These are phyloP conservation scores for Fomitopsis betulina DNA, from an alignment of 1,284 basidiomycete species.

Conservation along the genomic window DNA sequence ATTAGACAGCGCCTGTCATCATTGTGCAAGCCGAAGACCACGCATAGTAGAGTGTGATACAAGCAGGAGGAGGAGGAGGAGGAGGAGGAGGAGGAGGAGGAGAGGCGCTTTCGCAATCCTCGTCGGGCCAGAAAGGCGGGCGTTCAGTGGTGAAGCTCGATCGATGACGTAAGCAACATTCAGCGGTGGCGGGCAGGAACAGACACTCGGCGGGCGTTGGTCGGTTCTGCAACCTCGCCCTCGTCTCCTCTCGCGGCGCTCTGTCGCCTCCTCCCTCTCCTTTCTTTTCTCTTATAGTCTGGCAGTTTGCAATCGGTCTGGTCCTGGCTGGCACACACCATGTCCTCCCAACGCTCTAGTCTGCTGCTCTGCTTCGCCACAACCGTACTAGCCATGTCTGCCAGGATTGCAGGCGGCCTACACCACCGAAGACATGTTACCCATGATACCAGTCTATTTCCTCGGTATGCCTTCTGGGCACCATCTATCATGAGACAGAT, in stretches of 20 bases:
- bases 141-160: not conserved
- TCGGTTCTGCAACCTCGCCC: not conserved
- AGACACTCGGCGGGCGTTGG: not conserved
- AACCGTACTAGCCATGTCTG: constrained; percentile 5
- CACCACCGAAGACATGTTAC: constrained; percentile 7
- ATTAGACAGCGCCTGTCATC: no score
- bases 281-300: not conserved
- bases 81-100: no score
- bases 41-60: no score
- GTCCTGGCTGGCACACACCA: constrained; percentile 5
- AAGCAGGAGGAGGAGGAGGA: no score
- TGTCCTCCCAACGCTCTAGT: not conserved
- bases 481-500: no score
- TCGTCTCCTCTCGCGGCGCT: constrained; percentile 1
- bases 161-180: not conserved
- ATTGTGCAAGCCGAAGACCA: no score
- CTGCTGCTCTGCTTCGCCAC: constrained; percentile 5
- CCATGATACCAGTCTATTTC: not conserved
- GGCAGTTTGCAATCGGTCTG: not conserved
- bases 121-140: not conserved
- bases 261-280: constrained; percentile 4
- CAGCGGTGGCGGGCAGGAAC: not conserved
- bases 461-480: not conserved
- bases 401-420: not conserved
- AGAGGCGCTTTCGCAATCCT: no score